Conservation (phyloP, 495 filamentous ascomycete genomes). For the Annulohypoxylon stygium region DNA sequence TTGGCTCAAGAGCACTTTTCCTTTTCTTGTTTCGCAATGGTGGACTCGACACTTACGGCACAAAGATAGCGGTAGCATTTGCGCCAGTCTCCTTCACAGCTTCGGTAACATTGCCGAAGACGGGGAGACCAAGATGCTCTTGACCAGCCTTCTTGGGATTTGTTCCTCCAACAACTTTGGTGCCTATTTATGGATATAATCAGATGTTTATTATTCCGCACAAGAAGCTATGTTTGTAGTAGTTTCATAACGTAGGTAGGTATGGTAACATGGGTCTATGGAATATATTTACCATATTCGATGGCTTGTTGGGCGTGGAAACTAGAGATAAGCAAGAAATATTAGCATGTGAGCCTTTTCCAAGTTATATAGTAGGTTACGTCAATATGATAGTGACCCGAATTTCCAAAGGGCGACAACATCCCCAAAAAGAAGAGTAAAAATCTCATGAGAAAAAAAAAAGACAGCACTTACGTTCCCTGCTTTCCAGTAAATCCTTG, state of each 20-base stretch:
- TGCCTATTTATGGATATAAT: constrained; percentile 71
- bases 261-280: neutral
- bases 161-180: constrained; percentile 96
- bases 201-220: constrained; percentile 30
- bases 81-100: constrained; percentile 93
- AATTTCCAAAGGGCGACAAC: neutral
- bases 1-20: neutral
- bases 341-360: constrained; percentile 17
- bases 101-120: constrained; percentile 90
- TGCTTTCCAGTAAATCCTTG: constrained; percentile 99
- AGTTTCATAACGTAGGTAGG: neutral
- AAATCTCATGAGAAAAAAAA: neutral
- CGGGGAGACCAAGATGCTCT: constrained; percentile 89
- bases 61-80: constrained; percentile 94
- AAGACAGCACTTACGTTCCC: constrained; percentile 82
- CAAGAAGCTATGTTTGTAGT: neutral
- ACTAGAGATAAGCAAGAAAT: constrained; percentile 58
- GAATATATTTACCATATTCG: constrained; percentile 81
- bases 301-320: constrained; percentile 99
- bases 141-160: constrained; percentile 98
- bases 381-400: constrained; percentile 11
- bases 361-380: neutral
- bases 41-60: constrained; percentile 74
- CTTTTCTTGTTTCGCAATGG: constrained; percentile 23
- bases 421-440: neutral